These are phyloP conservation scores for Phylloporus sp. DNA, from an alignment of 768 basidiomycete species.

Conservation along the genomic window DNA sequence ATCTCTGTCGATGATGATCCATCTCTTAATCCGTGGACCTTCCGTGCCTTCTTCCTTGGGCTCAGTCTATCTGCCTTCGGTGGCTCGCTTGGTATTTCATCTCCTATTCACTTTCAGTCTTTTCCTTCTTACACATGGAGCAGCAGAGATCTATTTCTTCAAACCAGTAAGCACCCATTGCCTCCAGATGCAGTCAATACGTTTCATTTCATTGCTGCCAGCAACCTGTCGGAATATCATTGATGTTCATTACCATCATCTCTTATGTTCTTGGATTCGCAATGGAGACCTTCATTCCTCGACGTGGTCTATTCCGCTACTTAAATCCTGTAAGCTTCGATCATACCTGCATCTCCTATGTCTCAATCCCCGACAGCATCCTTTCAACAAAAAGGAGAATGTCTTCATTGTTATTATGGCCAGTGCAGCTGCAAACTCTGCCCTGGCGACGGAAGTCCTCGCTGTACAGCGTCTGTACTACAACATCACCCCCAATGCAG, in stretches of 20 bases:
- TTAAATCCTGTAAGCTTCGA: slow-evolving; percentile 44
- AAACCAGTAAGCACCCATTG: slow-evolving; percentile 40
- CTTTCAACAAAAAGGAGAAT: slow-evolving; percentile 60
- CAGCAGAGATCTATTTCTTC: slow-evolving; percentile 60
- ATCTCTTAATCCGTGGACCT: slow-evolving; percentile 30
- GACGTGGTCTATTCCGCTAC: slow-evolving; percentile 41
- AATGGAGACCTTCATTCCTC: slow-evolving; percentile 46
- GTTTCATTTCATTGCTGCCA: slow-evolving; percentile 17
- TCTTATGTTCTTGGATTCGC: slow-evolving; percentile 46
- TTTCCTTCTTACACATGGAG: background rate
- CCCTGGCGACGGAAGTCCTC: slow-evolving; percentile 51
- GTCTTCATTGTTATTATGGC: slow-evolving; percentile 57
- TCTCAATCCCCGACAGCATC: slow-evolving; percentile 35
- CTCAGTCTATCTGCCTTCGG: slow-evolving; percentile 51
- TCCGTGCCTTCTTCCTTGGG: slow-evolving; percentile 51
- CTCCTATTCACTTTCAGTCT: background rate
- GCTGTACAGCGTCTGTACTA: slow-evolving; percentile 54
- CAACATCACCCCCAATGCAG: slow-evolving; percentile 46
- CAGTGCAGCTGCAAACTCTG: slow-evolving; percentile 49
- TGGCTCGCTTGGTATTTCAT: slow-evolving; percentile 42
- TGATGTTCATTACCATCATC: slow-evolving; percentile 53
- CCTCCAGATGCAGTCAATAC: background rate
- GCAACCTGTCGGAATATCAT: slow-evolving; percentile 51
- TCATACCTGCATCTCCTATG: background rate
- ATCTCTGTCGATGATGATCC: slow-evolving; percentile 37